These are phyloP conservation scores for Endothia cerciana DNA, from an alignment of 2,329 filamentous ascomycete species.

Conservation along the genomic window DNA sequence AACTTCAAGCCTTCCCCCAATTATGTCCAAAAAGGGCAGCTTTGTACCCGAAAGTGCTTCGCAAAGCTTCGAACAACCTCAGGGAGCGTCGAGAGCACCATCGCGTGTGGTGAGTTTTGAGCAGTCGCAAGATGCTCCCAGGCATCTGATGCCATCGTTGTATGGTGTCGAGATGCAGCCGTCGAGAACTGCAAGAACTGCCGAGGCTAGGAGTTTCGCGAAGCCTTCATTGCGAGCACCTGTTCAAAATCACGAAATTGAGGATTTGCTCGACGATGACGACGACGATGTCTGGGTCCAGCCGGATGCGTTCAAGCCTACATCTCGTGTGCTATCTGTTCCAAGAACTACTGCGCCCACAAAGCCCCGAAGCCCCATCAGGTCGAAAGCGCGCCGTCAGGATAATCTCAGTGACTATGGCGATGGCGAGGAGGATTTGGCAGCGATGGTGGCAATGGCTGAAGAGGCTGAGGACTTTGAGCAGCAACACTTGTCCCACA, in stretches of 20 bases:
- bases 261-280: slow-evolving; percentile 34
- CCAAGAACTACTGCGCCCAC: slow-evolving; percentile 22
- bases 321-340: background rate
- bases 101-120: slow-evolving; percentile 21
- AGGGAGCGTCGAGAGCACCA: slow-evolving; percentile 39
- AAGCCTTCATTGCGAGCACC: slow-evolving; percentile 18
- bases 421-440: slow-evolving; percentile 46
- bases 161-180: slow-evolving; percentile 27
- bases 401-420: slow-evolving; percentile 43
- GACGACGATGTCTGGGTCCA: slow-evolving; percentile 31
- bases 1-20: slow-evolving; percentile 33
- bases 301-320: slow-evolving; percentile 13
- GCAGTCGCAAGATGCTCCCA: slow-evolving; percentile 21
- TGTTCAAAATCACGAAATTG: slow-evolving; percentile 16
- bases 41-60: slow-evolving; percentile 41
- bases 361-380: slow-evolving; percentile 28
- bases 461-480: slow-evolving; percentile 57
- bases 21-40: slow-evolving; percentile 40
- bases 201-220: background rate
- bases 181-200: slow-evolving; percentile 1
- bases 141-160: slow-evolving; percentile 27
- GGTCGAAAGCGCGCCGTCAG: slow-evolving; percentile 28
- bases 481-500: slow-evolving; percentile 42
- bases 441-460: slow-evolving; percentile 54
- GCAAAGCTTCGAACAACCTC: slow-evolving; percentile 58